These are phyloP conservation scores for Klebsormidium nitens DNA, from an alignment of 139 green algal species.

Conservation along the genomic window DNA sequence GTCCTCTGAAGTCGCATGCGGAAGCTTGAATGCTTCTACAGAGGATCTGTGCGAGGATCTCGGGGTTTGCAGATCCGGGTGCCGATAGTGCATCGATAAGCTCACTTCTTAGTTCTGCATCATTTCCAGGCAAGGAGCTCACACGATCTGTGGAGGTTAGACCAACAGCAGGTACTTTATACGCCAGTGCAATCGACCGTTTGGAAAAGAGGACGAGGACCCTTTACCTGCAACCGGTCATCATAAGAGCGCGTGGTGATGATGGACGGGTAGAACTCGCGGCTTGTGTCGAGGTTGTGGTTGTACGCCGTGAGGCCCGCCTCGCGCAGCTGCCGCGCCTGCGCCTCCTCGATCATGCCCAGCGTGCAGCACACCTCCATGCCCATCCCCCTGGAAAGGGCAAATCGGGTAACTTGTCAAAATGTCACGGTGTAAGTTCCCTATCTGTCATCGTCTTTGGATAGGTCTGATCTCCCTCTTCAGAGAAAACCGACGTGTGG, in stretches of 20 bases:
- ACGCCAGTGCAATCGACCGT: too few relatives aligned
- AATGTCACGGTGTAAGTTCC: too few relatives aligned
- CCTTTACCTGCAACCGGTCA: constrained; percentile 33
- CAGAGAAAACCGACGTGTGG: too few relatives aligned
- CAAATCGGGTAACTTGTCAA: not conserved
- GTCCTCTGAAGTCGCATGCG: too few relatives aligned
- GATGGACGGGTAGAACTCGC: constrained; percentile 90
- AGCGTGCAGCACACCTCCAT: constrained; percentile 91
- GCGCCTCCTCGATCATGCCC: constrained; percentile 66
- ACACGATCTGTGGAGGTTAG: too few relatives aligned
- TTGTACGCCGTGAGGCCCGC: constrained; percentile 98
- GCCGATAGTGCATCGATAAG: too few relatives aligned
- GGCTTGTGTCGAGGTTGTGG: constrained; percentile 97
- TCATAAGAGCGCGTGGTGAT: constrained; percentile 89
- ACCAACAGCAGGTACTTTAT: too few relatives aligned
- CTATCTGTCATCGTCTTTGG: not conserved
- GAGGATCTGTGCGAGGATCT: too few relatives aligned
- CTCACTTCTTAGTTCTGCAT: too few relatives aligned
- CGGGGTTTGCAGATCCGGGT: too few relatives aligned
- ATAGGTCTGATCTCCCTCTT: not conserved
- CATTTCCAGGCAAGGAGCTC: too few relatives aligned
- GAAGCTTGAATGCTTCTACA: too few relatives aligned
- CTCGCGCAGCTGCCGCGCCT: constrained; percentile 77
- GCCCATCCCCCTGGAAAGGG: constrained; percentile 46
- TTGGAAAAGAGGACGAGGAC: constrained; percentile 23